A percentile compares a stretch with the other conserved stretches of the same genome.
Conservation (phyloP, 2,329 filamentous ascomycete genomes). For the Rhinocladiella similis region DNA sequence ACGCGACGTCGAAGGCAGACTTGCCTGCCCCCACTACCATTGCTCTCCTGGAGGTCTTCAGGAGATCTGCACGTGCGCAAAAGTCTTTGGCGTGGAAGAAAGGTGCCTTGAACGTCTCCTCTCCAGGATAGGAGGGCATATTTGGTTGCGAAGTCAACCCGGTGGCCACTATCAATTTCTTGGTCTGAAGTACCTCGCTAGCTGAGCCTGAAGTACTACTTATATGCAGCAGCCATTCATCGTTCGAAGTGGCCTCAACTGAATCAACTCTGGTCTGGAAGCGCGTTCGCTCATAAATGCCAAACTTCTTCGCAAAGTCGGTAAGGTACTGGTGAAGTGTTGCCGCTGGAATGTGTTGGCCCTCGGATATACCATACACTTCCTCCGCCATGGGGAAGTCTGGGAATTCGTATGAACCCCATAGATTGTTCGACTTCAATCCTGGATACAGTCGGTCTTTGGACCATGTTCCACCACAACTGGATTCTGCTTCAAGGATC, state of each 20-base stretch:
- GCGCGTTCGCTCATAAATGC: constrained; percentile 49
- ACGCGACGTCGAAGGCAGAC: constrained; percentile 63
- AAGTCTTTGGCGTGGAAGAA: constrained; percentile 61
- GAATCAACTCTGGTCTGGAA: constrained; percentile 53
- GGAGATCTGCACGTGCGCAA: constrained; percentile 36
- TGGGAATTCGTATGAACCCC: constrained; percentile 70
- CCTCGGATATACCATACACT: constrained; percentile 48
- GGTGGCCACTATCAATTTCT: constrained; percentile 61
- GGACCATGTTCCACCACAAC: constrained; percentile 69
- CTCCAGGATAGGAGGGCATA: constrained; percentile 52
- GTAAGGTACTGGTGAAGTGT: constrained; percentile 58
- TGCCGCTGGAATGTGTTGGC: constrained; percentile 59
- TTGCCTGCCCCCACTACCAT: constrained; percentile 62
- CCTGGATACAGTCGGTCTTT: constrained; percentile 63
- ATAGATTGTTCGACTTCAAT: constrained; percentile 71
- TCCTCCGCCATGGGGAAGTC: constrained; percentile 68
- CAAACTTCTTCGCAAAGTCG: constrained; percentile 55
- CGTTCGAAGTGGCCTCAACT: constrained; percentile 45
- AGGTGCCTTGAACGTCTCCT: constrained; percentile 51
- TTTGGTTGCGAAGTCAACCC: constrained; percentile 60
- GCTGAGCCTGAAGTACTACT: constrained; percentile 9
- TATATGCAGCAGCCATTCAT: constrained; percentile 37
- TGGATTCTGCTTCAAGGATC: constrained; percentile 58
- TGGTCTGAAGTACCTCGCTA: constrained; percentile 30
- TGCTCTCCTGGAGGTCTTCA: constrained; percentile 40